Evolutionary conservation across 495 filamentous ascomycete species (phyloP).

Genomic region (Gamarada debralockiae): DNA sequence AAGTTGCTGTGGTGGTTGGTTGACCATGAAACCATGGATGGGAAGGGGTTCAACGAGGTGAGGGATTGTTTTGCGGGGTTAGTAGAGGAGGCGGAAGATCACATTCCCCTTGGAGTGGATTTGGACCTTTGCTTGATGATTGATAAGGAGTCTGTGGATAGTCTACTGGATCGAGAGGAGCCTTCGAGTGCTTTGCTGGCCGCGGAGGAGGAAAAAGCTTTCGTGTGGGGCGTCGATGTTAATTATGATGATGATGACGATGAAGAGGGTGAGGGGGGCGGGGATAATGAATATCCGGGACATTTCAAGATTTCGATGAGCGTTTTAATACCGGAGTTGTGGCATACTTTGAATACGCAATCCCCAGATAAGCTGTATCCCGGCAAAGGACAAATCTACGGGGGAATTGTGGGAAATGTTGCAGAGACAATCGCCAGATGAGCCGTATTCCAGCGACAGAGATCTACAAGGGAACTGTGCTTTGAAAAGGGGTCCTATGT

Average conservation of each 20-base stretch:
- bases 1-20: too few species aligned
- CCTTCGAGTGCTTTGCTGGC: not conserved
- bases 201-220: not conserved
- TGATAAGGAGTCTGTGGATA: not conserved
- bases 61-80: not conserved
- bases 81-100: not conserved
- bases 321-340: not conserved
- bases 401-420: too few species aligned
- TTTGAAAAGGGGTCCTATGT: too few species aligned
- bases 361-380: constrained; percentile 1
- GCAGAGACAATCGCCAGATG: too few species aligned
- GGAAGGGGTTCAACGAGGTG: too few species aligned
- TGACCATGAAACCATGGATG: too few species aligned
- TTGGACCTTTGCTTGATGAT: not conserved
- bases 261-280: not conserved
- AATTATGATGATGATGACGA: constrained; percentile 1
- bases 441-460: too few species aligned
- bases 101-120: not conserved
- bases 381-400: too few species aligned
- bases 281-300: not conserved
- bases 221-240: not conserved
- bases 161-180: not conserved
- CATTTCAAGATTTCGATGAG: not conserved
- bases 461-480: too few species aligned
- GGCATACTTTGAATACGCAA: not conserved